These are phyloP conservation scores for Tulasnella sp. DNA, from an alignment of 768 basidiomycete species.

Conservation along the genomic window DNA sequence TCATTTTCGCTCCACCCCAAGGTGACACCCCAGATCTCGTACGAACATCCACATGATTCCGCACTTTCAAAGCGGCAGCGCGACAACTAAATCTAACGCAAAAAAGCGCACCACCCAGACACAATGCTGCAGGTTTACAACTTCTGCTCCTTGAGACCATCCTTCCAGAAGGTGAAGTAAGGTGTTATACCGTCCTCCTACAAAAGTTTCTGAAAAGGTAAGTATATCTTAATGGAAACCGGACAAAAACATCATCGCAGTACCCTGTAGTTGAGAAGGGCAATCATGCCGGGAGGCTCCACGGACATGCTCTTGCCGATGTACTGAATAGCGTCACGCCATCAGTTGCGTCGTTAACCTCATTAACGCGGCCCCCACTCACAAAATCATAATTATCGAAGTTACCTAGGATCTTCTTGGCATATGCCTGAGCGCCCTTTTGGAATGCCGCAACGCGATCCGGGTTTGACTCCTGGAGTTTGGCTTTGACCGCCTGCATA, in stretches of 20 bases:
- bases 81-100: neutral
- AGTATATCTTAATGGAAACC: neutral
- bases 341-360: neutral
- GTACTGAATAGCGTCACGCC: conserved; percentile 30
- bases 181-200: conserved; percentile 82
- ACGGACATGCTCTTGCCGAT: conserved; percentile 65
- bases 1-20: neutral
- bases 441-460: conserved; percentile 77
- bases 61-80: neutral
- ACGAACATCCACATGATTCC: neutral
- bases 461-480: conserved; percentile 59
- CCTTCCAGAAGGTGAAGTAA: conserved; percentile 95
- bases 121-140: conserved; percentile 49
- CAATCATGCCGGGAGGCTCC: conserved; percentile 81
- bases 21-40: neutral
- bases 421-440: conserved; percentile 71
- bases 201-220: conserved; percentile 34
- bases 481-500: conserved; percentile 86
- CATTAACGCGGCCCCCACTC: conserved; percentile 42
- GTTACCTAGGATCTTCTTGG: conserved; percentile 86
- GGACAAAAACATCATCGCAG: conserved; percentile 39
- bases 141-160: conserved; percentile 84
- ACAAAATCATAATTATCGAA: conserved; percentile 97
- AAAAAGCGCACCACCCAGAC: neutral
- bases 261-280: conserved; percentile 90